These are phyloP conservation scores for Ramalina intermedia DNA, from an alignment of 495 filamentous ascomycete species.

Conservation along the genomic window DNA sequence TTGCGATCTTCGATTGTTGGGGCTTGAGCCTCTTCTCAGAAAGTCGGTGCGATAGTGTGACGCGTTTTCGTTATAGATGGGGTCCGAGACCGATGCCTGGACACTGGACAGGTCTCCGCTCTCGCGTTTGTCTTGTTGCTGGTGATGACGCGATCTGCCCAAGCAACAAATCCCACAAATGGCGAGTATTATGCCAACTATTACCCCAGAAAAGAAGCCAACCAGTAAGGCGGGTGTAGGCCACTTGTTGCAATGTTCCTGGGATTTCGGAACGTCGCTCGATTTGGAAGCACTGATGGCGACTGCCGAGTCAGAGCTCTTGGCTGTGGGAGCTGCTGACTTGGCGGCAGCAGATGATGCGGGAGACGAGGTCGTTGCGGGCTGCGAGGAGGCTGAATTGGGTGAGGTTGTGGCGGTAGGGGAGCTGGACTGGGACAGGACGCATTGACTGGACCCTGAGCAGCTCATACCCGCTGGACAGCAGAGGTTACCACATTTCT, in stretches of 20 bases:
- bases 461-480: conserved; percentile 73
- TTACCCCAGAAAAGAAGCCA: conserved; percentile 49
- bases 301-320: conserved; percentile 1
- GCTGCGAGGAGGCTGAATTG: conserved; percentile 17
- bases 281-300: conserved; percentile 14
- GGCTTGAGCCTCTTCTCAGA: conserved; percentile 23
- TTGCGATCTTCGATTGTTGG: conserved; percentile 4
- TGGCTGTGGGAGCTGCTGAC: conserved; percentile 1
- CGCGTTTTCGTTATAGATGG: conserved; percentile 33
- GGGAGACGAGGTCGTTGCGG: conserved; percentile 20
- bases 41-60: conserved; percentile 42
- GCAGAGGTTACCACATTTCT: conserved; percentile 45
- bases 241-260: conserved; percentile 23
- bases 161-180: conserved; percentile 30
- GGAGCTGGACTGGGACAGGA: conserved; percentile 16
- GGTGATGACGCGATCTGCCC: conserved; percentile 19
- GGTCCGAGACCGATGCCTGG: conserved; percentile 37
- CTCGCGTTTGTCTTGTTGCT: conserved; percentile 9
- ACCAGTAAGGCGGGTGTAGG: conserved; percentile 39
- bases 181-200: conserved; percentile 36
- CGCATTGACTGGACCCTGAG: conserved; percentile 26
- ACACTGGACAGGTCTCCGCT: conserved; percentile 25
- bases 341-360: conserved; percentile 15
- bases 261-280: conserved; percentile 4
- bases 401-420: conserved; percentile 18